phyloP scores from a whole-genome alignment of 1,284 basidiomycete species.

The Cryptococcus neoformans region DNA sequence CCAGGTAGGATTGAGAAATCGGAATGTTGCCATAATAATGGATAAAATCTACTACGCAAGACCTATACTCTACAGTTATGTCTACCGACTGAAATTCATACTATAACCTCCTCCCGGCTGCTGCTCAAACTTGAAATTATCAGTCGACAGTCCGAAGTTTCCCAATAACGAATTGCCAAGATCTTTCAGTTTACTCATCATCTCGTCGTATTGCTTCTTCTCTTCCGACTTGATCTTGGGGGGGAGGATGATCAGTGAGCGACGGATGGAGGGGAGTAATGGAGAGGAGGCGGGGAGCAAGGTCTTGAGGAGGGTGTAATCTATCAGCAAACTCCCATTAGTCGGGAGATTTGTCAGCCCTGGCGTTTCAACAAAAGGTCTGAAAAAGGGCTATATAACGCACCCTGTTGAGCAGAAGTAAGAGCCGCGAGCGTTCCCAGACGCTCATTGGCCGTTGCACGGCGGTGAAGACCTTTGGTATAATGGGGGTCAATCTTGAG shows the following conservation, averaged over 20 bases:
- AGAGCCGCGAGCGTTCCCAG: constrained; percentile 79
- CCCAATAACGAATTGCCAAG: constrained; percentile 90
- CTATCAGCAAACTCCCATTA: constrained; percentile 51
- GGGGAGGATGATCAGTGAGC: constrained; percentile 58
- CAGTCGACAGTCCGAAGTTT: constrained; percentile 80
- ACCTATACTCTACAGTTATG: too few relatives aligned
- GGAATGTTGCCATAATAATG: too few relatives aligned
- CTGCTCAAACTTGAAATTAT: constrained; percentile 92
- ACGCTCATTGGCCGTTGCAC: constrained; percentile 79
- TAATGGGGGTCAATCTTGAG: constrained; percentile 79
- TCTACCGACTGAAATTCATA: constrained; percentile 67
- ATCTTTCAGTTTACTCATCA: constrained; percentile 88
- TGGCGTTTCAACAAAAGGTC: background rate
- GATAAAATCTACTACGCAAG: too few relatives aligned
- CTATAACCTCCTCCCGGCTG: constrained; percentile 92
- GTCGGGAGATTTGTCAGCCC: background rate
- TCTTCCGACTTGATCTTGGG: constrained; percentile 65
- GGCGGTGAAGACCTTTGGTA: constrained; percentile 80
- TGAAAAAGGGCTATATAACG: constrained; percentile 9
- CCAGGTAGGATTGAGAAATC: too few relatives aligned
- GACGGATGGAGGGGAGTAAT: constrained; percentile 55
- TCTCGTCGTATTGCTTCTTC: constrained; percentile 85
- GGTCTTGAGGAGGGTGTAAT: constrained; percentile 67
- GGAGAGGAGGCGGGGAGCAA: constrained; percentile 61
- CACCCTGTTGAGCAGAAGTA: constrained; percentile 56